Evolutionary conservation across 352 stramenopile genomes (phyloP).

Genomic region (Phytopythium mirpurense): DNA sequence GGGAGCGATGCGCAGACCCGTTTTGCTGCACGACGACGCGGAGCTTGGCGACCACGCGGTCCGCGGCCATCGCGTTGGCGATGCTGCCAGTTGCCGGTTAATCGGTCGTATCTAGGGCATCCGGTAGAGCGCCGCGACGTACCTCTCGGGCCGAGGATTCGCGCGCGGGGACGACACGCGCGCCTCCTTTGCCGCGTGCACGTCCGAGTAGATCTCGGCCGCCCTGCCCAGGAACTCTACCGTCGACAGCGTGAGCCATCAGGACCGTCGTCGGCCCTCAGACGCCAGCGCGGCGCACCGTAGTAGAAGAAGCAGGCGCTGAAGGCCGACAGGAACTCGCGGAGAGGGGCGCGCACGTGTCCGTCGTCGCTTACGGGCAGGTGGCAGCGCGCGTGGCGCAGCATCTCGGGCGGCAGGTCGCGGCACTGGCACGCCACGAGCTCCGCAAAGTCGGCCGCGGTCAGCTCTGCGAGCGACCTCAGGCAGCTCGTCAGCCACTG

Average conservation of each 20-base stretch:
- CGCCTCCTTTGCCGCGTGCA: conserved; percentile 19
- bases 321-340: conserved; percentile 31
- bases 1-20: conserved; percentile 15
- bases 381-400: conserved; percentile 39
- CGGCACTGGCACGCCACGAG: conserved; percentile 52
- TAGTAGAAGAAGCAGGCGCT: conserved; percentile 46
- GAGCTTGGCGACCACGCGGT: conserved; percentile 44
- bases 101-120: too few relatives aligned
- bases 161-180: conserved; percentile 16
- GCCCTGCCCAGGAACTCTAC: conserved; percentile 47
- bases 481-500: not conserved
- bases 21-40: conserved; percentile 43
- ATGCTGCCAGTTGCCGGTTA: conserved; percentile 35
- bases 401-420: conserved; percentile 34
- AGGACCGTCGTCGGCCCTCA: too few relatives aligned
- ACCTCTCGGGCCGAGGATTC: conserved; percentile 37
- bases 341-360: conserved; percentile 17
- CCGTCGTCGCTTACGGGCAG: conserved; percentile 28
- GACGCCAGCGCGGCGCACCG: conserved; percentile 12
- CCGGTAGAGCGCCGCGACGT: too few relatives aligned
- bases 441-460: conserved; percentile 51
- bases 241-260: not conserved
- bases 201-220: conserved; percentile 45
- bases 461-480: conserved; percentile 23
- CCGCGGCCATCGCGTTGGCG: conserved; percentile 32